Base-by-base conservation (phyloP, 2,329 filamentous ascomycete species). In the Colletotrichum orchidophilum region DNA sequence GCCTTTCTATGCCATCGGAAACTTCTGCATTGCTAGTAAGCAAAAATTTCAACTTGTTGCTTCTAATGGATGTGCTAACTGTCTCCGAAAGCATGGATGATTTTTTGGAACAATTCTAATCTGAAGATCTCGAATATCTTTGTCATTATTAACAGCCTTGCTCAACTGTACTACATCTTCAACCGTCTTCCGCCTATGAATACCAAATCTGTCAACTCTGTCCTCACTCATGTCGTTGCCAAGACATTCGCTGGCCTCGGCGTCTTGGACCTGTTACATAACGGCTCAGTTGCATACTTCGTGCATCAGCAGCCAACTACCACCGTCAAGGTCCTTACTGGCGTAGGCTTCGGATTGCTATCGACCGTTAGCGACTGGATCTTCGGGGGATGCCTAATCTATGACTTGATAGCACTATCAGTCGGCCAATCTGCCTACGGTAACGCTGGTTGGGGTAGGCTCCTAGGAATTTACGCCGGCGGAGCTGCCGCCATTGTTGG, bases 171-270 rank as follows among this genome's bases (percentile, higher is more conserved):
- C 75, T 90, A 88, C 77, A 81, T 89, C 21, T 83, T 84, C 52
- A 83, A 80, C 0, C 80, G 84, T 39, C 83, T 88, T 9, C 79
- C 79, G 9, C 80, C 81, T 1, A 87, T 90, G 82, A 83, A 88
- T 75, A 84, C 82, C 1, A 75, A 78, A 21, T 87, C 84, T 3
- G 83, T 83, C 52, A 83, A 82, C 39, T 87, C 85, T n/a, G 77
- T 88, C 52, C 84, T 91, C 52, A 90, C 88, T 0, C 87, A 91
- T 75, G 75, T 89, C 61, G 87, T 89, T 3, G 81, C 86, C 12
- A 90, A 90, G 77, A 89, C 87, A 0, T 90, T 90, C 74, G 87
- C 88, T 0, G 88, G 88, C 6, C 90, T 90, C 66, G 88, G 88
- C 6, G 84, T 90, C 2, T 80, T 91, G 5, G 89, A 91, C 73